These are phyloP conservation scores for Trichocladium antarcticum DNA, from an alignment of 495 filamentous ascomycete genomes.

Conservation along the genomic window DNA sequence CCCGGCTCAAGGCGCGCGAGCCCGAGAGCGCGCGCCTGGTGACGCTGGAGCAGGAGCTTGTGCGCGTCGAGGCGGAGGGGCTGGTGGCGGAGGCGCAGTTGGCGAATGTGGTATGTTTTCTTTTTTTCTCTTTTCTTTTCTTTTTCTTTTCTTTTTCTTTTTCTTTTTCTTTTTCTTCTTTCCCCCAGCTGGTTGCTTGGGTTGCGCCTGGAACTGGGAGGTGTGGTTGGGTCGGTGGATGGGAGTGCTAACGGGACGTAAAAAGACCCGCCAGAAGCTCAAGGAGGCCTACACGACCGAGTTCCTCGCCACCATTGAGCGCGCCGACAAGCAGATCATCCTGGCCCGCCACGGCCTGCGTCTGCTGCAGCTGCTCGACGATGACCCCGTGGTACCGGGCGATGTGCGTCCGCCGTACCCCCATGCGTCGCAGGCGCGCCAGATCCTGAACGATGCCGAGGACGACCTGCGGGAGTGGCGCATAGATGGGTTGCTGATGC, in stretches of 20 bases:
- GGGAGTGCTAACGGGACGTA: neutral
- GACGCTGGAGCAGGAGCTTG: slow-evolving; percentile 87
- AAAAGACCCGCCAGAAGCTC: slow-evolving; percentile 77
- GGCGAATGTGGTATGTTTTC: slow-evolving; percentile 65
- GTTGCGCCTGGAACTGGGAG: too few species aligned
- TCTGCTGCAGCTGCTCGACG: slow-evolving; percentile 80
- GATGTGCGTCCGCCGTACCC: slow-evolving; percentile 59
- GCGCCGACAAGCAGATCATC: slow-evolving; percentile 90
- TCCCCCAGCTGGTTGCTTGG: too few species aligned
- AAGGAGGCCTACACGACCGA: slow-evolving; percentile 87
- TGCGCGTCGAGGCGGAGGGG: slow-evolving; percentile 87
- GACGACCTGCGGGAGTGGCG: slow-evolving; percentile 71
- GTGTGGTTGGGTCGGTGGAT: neutral
- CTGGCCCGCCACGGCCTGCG: slow-evolving; percentile 80
- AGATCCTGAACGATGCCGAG: slow-evolving; percentile 88
- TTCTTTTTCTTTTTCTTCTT: too few species aligned
- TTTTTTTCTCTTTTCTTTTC: neutral
- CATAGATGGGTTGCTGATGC: slow-evolving; percentile 18
- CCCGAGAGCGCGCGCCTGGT: slow-evolving; percentile 63
- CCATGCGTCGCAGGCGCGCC: slow-evolving; percentile 52
- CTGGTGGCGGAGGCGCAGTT: slow-evolving; percentile 94
- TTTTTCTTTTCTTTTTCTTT: too few species aligned
- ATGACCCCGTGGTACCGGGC: slow-evolving; percentile 80
- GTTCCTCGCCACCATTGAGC: slow-evolving; percentile 78
- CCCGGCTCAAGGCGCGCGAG: slow-evolving; percentile 78